Evolutionary conservation across 768 basidiomycete species (phyloP).

Genomic region (Leccinum imitatum): DNA sequence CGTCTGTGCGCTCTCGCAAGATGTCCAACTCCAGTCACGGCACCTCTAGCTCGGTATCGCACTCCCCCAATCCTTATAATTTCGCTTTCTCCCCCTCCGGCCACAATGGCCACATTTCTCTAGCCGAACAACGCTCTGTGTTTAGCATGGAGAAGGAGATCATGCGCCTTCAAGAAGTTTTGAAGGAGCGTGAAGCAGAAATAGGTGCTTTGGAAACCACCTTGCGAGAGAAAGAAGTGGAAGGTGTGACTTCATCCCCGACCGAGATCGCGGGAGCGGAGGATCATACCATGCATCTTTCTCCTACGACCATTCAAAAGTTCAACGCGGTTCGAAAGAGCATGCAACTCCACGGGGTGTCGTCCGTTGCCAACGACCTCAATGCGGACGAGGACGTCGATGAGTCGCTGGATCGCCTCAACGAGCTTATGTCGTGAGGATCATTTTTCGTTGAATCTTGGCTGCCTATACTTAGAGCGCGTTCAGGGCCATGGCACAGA

Average conservation of each 20-base stretch:
- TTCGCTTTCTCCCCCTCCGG: slow-evolving; percentile 57
- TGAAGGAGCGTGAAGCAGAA: slow-evolving; percentile 91
- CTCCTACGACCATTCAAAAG: slow-evolving; percentile 69
- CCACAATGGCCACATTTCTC: slow-evolving; percentile 25
- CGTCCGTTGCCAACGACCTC: slow-evolving; percentile 25
- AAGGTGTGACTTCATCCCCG: neutral
- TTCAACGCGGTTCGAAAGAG: slow-evolving; percentile 73
- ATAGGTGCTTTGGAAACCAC: slow-evolving; percentile 70
- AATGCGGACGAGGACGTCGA: slow-evolving; percentile 47
- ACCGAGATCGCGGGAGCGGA: slow-evolving; percentile 13
- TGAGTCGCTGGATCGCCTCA: slow-evolving; percentile 75
- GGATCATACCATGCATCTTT: slow-evolving; percentile 44
- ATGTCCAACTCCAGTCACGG: slow-evolving; percentile 74
- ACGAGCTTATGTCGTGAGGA: slow-evolving; percentile 89
- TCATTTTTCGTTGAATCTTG: slow-evolving; percentile 2
- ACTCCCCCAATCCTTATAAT: slow-evolving; percentile 58
- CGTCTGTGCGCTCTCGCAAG: slow-evolving; percentile 84
- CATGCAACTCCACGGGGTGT: slow-evolving; percentile 52
- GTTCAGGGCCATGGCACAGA: slow-evolving; percentile 92
- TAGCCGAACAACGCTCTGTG: slow-evolving; percentile 67
- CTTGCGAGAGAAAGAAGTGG: slow-evolving; percentile 40
- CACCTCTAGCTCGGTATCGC: slow-evolving; percentile 64
- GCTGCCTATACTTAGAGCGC: slow-evolving; percentile 8
- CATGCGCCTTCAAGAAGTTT: slow-evolving; percentile 90
- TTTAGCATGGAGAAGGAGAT: slow-evolving; percentile 91